A percentile compares a stretch with the other conserved stretches of the same genome.
Conservation (phyloP, 495 filamentous ascomycete genomes). For the Hypoxylon fuscum region DNA sequence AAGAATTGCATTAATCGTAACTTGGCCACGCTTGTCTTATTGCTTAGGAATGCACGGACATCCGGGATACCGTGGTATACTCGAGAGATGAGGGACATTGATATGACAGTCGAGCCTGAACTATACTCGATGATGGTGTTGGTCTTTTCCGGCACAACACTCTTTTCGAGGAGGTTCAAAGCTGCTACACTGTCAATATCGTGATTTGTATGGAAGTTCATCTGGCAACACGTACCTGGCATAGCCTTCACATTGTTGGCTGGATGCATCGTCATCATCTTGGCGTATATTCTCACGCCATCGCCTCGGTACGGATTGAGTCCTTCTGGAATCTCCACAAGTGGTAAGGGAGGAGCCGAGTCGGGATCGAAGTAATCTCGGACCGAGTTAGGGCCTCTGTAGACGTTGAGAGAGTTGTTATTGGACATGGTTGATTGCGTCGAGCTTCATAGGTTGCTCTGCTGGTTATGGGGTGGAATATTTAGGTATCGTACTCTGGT, state of each 20-base stretch:
- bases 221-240: conserved; percentile 57
- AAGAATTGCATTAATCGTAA: conserved; percentile 67
- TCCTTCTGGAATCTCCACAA: conserved; percentile 66
- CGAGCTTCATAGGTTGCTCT: neutral
- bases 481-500: neutral
- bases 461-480: neutral
- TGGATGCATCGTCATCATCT: conserved; percentile 70
- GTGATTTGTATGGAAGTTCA: neutral
- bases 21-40: conserved; percentile 66
- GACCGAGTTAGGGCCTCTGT: conserved; percentile 62
- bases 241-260: conserved; percentile 72
- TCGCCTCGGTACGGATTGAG: conserved; percentile 66
- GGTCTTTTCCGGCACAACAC: conserved; percentile 53
- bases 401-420: conserved; percentile 62
- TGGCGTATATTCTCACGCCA: conserved; percentile 70
- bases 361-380: conserved; percentile 68
- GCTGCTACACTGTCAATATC: conserved; percentile 46
- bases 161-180: conserved; percentile 62
- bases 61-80: conserved; percentile 63
- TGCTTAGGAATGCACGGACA: conserved; percentile 65
- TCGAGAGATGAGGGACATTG: conserved; percentile 65
- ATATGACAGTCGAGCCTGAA: conserved; percentile 70
- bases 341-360: conserved; percentile 62
- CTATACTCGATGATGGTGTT: conserved; percentile 68
- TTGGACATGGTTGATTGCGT: conserved; percentile 45